Base-by-base conservation (phyloP, 2,329 filamentous ascomycete genomes). In the Ilyonectria robusta region DNA sequence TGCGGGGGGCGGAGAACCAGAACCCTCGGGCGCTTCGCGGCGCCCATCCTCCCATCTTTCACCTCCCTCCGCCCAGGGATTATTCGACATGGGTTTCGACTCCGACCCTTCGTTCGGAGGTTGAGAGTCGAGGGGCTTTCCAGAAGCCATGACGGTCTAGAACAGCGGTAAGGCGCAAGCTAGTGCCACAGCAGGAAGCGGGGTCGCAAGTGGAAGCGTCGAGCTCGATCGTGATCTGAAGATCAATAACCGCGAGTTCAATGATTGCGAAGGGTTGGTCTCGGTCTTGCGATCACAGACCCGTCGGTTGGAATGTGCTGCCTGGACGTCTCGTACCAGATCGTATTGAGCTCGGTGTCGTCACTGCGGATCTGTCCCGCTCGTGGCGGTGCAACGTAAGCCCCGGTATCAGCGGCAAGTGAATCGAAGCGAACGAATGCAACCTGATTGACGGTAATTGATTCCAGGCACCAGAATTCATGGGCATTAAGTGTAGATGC, bases 61-160 rank as follows among this genome's bases (percentile, higher is more conserved):
- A 23, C 66, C 62, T 42, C 68, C 71, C 29, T 77, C 70, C 1
- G 70, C 64, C 75, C 75, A 77, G 31, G 77, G 70, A 64, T 77
- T 72, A 19, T 65, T 75, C 17, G 71, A 66, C 71, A 73, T 70
- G 15, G 37, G 37, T 15, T 37, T 65, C 6, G 37, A 46, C 42
- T 63, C 62, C 23, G 65, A 53, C 17, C n/a, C 48, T 50, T 29
- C 26, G 44, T 66, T 68, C n/a, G 37, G 61, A 40, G 46, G 61
- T 44, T 21, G 42, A 58, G 9, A 29, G 26, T 65, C 51, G 51
- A 56, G 55, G 46, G 56, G 56, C 15, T 51, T 59, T 68, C 59
- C 69, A 47, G 65, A 42, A 46, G 55, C 59, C 71, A 73, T 75
- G 48, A 59, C 44, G 56, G 19, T 10, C 33, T 33, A 15, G 47